Conservation (phyloP, 208 protist species). For the Leishmania guyanensis region DNA sequence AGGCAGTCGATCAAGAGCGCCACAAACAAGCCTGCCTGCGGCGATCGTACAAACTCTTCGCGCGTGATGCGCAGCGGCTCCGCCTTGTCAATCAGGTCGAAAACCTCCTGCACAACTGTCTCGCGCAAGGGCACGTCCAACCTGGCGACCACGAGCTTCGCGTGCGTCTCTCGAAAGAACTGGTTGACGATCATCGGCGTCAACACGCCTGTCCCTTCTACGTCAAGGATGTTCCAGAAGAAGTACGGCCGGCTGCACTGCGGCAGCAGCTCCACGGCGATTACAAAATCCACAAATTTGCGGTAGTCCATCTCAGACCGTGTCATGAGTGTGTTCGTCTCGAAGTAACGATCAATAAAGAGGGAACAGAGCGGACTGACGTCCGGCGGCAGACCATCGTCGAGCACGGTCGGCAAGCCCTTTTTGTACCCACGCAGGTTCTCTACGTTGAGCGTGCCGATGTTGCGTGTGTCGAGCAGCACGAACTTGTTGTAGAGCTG, state of each 20-base stretch:
- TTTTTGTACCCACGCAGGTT: conserved; percentile 88
- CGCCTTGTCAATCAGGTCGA: conserved; percentile 86
- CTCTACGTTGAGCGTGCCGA: conserved; percentile 79
- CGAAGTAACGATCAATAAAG: conserved; percentile 92
- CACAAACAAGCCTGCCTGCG: conserved; percentile 84
- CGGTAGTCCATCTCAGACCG: conserved; percentile 91
- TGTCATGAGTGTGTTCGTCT: conserved; percentile 87
- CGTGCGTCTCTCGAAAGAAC: conserved; percentile 90
- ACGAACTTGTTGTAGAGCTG: conserved; percentile 90
- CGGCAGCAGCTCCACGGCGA: conserved; percentile 86
- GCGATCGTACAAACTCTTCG: conserved; percentile 80
- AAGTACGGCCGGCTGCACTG: conserved; percentile 77
- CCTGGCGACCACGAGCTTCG: conserved; percentile 67
- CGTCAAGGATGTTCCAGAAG: conserved; percentile 91
- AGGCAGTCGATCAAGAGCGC: conserved; percentile 89
- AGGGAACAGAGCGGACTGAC: conserved; percentile 76
- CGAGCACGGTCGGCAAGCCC: conserved; percentile 79
- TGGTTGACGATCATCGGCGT: conserved; percentile 79
- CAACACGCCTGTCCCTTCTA: conserved; percentile 68
- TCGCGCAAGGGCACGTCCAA: conserved; percentile 71
- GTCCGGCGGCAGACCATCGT: conserved; percentile 78
- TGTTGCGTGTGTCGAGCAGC: conserved; percentile 78
- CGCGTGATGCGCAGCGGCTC: conserved; percentile 84
- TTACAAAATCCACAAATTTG: conserved; percentile 93
- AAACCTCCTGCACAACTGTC: conserved; percentile 89